Percentiles rank a stretch among this genome's conserved stretches.
Evolutionary conservation across 345 rosid species (phyloP).

Genomic region (Physaria fendleri): DNA sequence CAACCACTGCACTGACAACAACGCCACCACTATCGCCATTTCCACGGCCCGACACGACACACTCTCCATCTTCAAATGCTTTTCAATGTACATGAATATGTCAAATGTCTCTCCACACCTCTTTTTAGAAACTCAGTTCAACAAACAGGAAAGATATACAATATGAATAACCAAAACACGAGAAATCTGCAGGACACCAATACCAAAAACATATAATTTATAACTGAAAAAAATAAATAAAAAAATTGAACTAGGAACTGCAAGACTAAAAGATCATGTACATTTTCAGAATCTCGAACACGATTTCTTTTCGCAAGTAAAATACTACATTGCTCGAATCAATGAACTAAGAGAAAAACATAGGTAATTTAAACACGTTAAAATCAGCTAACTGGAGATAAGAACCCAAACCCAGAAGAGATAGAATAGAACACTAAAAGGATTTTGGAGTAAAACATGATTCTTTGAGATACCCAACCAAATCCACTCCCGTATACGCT

Average conservation of each 20-base stretch:
- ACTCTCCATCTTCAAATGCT: not conserved
- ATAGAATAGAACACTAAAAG: not conserved
- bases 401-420: slow-evolving; percentile 1
- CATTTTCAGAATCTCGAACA: not conserved
- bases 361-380: not conserved
- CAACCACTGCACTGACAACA: not conserved
- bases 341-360: not conserved
- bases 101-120: not conserved
- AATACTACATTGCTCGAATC: slow-evolving; percentile 9
- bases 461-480: not conserved
- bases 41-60: not conserved
- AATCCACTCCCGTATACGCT: not conserved
- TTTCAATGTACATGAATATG: not conserved
- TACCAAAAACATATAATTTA: not conserved
- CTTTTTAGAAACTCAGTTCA: not conserved
- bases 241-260: not conserved
- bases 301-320: not conserved
- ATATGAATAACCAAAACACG: not conserved
- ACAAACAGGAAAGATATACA: not conserved
- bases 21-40: not conserved
- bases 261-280: not conserved
- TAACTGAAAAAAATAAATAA: not conserved
- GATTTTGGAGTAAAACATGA: not conserved
- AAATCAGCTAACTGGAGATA: not conserved
- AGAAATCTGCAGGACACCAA: not conserved